These are phyloP conservation scores for Hypoxylon lenormandii DNA, from an alignment of 495 filamentous ascomycete species.

Conservation along the genomic window DNA sequence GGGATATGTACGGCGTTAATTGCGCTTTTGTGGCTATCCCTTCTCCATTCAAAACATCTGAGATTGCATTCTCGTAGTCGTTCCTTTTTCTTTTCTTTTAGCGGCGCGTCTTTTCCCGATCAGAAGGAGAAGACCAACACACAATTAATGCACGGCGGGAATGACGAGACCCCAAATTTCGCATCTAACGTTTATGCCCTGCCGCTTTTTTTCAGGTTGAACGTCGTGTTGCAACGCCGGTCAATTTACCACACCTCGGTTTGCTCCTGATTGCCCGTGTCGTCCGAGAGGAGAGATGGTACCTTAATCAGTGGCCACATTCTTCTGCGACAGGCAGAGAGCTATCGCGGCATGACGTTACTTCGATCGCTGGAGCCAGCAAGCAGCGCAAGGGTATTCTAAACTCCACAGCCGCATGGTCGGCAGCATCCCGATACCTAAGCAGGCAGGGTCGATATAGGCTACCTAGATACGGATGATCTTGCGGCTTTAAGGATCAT, in stretches of 20 bases:
- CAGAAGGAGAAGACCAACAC: conserved; percentile 8
- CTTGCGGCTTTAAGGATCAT: conserved; percentile 33
- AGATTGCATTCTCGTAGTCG: conserved; percentile 20
- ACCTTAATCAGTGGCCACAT: conserved; percentile 31
- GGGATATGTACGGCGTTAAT: conserved; percentile 30
- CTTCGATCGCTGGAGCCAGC: conserved; percentile 38
- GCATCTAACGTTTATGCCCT: conserved; percentile 19
- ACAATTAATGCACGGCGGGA: conserved; percentile 13
- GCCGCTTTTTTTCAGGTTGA: conserved; percentile 26
- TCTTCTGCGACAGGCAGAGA: conserved; percentile 21
- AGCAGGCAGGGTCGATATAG: conserved; percentile 11
- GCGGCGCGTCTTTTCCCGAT: conserved; percentile 22
- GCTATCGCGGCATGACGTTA: conserved; percentile 43
- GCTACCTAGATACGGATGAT: conserved; percentile 30
- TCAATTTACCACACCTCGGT: conserved; percentile 29
- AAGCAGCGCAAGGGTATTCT: conserved; percentile 27
- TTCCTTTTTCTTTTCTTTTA: conserved; percentile 14
- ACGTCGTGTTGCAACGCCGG: conserved; percentile 19
- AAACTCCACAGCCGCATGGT: conserved; percentile 45
- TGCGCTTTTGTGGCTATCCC: conserved; percentile 13
- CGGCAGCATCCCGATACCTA: conserved; percentile 31
- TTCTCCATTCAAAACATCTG: conserved; percentile 24
- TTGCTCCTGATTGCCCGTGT: conserved; percentile 22
- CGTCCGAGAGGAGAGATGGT: conserved; percentile 24
- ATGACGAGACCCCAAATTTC: conserved; percentile 24